Percentiles rank a stretch among this genome's conserved stretches.
These are phyloP conservation scores for Echinochloa phyllopogon DNA, from an alignment of 176 grass and related monocot genomes.

Conservation along the genomic window DNA sequence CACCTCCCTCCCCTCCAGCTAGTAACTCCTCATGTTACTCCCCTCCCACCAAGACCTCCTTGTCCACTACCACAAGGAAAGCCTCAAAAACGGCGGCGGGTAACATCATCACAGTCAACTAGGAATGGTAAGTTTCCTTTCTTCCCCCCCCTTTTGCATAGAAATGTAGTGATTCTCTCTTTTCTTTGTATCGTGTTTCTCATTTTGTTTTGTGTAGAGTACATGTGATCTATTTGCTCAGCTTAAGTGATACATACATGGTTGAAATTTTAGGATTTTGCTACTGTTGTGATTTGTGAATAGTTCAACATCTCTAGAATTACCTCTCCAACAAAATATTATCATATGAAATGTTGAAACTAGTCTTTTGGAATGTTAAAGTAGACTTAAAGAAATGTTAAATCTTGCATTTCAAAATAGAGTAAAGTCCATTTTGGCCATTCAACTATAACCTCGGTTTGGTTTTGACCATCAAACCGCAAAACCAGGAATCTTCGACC, in stretches of 20 bases:
- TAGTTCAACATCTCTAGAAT: too few relatives aligned
- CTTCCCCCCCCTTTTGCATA: neutral
- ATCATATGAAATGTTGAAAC: too few relatives aligned
- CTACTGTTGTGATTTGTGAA: neutral
- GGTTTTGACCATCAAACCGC: too few relatives aligned
- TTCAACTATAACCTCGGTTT: too few relatives aligned
- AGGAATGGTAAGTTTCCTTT: neutral
- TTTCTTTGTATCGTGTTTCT: neutral
- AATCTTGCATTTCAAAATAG: too few relatives aligned
- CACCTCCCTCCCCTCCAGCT: neutral
- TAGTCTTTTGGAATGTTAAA: too few relatives aligned
- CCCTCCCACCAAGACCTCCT: neutral
- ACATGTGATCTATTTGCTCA: neutral
- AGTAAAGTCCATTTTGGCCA: too few relatives aligned
- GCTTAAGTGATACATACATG: neutral
- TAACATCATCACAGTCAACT: neutral
- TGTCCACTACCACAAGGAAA: neutral
- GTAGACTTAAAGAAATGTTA: too few relatives aligned
- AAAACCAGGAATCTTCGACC: too few relatives aligned
- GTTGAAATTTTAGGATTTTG: neutral
- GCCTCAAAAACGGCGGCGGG: rapidly evolving
- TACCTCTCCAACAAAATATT: too few relatives aligned
- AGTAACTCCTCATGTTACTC: neutral
- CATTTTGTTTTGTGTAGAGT: neutral
- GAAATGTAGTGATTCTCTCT: neutral